These are phyloP conservation scores for Cucurbita argyrosperma DNA, from an alignment of 306 rosid species.

Conservation along the genomic window DNA sequence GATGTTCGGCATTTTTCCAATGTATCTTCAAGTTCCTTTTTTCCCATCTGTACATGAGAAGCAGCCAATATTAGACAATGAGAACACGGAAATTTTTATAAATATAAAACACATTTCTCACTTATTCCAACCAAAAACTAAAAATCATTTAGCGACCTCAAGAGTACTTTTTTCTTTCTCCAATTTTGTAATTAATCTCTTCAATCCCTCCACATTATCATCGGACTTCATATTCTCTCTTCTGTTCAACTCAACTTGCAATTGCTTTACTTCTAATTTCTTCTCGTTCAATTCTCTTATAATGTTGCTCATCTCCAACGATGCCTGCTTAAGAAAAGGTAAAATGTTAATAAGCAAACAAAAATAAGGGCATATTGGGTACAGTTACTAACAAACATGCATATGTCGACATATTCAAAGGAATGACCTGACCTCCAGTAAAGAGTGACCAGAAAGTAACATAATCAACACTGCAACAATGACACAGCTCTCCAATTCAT, in stretches of 20 bases:
- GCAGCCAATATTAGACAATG: background rate
- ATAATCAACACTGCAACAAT: background rate
- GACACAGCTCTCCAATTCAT: background rate
- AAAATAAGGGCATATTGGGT: background rate
- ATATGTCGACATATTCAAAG: background rate
- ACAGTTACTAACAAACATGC: background rate
- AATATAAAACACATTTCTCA: background rate
- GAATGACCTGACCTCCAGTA: background rate
- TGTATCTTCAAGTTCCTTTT: slow-evolving; percentile 54
- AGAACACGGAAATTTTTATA: background rate
- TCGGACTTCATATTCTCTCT: slow-evolving; percentile 23
- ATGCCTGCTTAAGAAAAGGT: slow-evolving; percentile 33
- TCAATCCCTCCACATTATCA: slow-evolving; percentile 30
- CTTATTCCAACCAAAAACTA: background rate
- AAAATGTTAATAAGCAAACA: background rate
- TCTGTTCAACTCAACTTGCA: slow-evolving; percentile 56
- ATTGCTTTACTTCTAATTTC: slow-evolving; percentile 33
- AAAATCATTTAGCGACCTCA: slow-evolving; percentile 34
- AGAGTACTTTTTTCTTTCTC: slow-evolving; percentile 62
- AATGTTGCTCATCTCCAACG: slow-evolving; percentile 34
- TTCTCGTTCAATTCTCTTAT: slow-evolving; percentile 49
- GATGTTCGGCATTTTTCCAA: slow-evolving; percentile 32
- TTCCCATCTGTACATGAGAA: slow-evolving; percentile 38
- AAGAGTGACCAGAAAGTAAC: background rate
- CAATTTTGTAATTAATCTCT: slow-evolving; percentile 39